Evolutionary conservation across 116 monocot genomes (phyloP).

Genomic region (Zostera marina): DNA sequence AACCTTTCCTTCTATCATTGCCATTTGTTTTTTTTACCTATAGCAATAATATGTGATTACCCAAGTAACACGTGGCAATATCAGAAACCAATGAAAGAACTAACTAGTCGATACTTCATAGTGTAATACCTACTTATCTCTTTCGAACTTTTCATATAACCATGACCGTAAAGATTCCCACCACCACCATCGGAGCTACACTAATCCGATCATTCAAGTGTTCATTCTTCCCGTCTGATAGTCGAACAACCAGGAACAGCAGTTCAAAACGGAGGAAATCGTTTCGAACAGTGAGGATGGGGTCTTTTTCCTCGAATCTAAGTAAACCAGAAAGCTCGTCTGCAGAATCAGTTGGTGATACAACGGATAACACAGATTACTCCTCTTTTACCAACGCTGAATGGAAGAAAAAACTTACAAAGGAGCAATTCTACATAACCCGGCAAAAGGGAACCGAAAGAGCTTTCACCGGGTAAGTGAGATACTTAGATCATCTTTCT

Average conservation of each 20-base stretch:
- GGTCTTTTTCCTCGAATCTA: neutral
- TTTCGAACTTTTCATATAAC: too few species aligned
- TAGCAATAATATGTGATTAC: too few species aligned
- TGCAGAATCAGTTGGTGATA: conserved; percentile 15
- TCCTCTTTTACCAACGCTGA: conserved; percentile 46
- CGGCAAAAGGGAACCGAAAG: conserved; percentile 86
- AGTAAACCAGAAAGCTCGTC: neutral
- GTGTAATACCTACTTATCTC: too few species aligned
- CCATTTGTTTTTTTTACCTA: too few species aligned
- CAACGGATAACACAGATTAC: conserved; percentile 9
- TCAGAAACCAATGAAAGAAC: too few species aligned
- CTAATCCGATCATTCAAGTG: neutral
- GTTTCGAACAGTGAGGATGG: too few species aligned
- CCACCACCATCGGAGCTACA: neutral
- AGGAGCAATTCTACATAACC: conserved; percentile 59
- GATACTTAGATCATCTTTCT: neutral
- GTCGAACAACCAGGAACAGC: neutral
- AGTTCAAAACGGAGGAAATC: neutral
- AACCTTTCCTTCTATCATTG: too few species aligned
- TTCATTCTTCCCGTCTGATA: neutral
- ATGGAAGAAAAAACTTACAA: conserved; percentile 58
- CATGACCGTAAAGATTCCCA: neutral
- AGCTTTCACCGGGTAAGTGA: conserved; percentile 79
- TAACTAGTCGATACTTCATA: too few species aligned
- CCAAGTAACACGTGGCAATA: too few species aligned